phyloP scores from a whole-genome alignment of 345 rosid genomes.

The Trapa incisa region DNA sequence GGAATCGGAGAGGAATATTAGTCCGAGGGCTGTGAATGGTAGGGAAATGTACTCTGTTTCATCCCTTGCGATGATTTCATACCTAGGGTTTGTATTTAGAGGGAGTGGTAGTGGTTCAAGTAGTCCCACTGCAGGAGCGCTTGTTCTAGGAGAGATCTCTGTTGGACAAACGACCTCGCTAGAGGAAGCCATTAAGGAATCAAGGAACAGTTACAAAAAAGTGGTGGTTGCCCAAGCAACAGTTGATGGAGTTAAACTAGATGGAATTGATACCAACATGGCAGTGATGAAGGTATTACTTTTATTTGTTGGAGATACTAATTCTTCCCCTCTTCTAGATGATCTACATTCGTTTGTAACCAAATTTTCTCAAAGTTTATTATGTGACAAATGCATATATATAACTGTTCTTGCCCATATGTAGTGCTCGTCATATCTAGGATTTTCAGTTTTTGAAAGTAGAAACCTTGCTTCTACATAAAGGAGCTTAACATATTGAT shows the following conservation, averaged over 20 bases:
- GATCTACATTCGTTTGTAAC: neutral
- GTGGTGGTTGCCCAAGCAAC: slow-evolving; percentile 76
- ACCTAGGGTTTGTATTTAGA: slow-evolving; percentile 61
- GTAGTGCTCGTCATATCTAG: neutral
- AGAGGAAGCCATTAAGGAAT: slow-evolving; percentile 72
- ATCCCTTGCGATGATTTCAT: slow-evolving; percentile 64
- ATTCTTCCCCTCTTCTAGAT: neutral
- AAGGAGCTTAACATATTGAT: neutral
- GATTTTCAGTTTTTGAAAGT: neutral
- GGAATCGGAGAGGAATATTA: slow-evolving; percentile 35
- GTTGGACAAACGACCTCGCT: slow-evolving; percentile 76
- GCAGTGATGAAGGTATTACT: slow-evolving; percentile 91
- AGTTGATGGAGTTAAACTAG: slow-evolving; percentile 80
- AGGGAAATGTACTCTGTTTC: slow-evolving; percentile 57
- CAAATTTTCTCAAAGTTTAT: neutral
- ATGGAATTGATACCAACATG: slow-evolving; percentile 86
- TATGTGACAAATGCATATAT: neutral
- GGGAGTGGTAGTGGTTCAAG: slow-evolving; percentile 27
- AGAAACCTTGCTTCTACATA: neutral
- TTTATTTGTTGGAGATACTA: neutral
- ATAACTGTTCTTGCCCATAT: neutral
- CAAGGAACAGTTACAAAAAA: slow-evolving; percentile 63
- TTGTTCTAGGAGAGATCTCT: slow-evolving; percentile 68
- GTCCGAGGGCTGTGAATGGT: slow-evolving; percentile 24
- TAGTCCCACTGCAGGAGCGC: slow-evolving; percentile 34